A percentile compares a stretch with the other conserved stretches of the same genome.
Evolutionary conservation across 768 basidiomycete species (phyloP).

Genomic region (Mycena leptocephala): DNA sequence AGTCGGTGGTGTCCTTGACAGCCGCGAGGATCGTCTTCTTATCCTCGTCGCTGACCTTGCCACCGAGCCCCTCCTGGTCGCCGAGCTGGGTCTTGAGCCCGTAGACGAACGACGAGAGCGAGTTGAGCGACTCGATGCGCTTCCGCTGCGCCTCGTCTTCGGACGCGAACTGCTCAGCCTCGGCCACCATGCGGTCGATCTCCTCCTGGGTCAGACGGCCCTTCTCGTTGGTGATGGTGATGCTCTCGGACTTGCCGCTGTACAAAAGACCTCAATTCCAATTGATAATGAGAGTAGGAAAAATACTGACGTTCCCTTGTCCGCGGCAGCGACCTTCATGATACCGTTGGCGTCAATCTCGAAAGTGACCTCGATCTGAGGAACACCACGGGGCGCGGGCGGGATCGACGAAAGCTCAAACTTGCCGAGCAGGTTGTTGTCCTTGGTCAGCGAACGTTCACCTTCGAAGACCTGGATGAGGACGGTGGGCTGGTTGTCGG

Average conservation of each 20-base stretch:
- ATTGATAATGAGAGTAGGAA: neutral
- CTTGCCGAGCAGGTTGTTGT: slow-evolving; percentile 98
- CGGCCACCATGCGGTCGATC: slow-evolving; percentile 96
- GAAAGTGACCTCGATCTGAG: slow-evolving; percentile 97
- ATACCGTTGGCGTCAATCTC: slow-evolving; percentile 97
- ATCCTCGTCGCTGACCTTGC: slow-evolving; percentile 87
- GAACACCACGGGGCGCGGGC: slow-evolving; percentile 95
- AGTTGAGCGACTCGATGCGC: slow-evolving; percentile 90
- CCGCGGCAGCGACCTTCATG: slow-evolving; percentile 93
- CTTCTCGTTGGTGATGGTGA: slow-evolving; percentile 97
- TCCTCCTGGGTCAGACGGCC: slow-evolving; percentile 92
- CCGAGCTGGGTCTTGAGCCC: slow-evolving; percentile 90
- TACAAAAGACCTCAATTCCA: slow-evolving; percentile 1
- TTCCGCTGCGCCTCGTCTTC: slow-evolving; percentile 88
- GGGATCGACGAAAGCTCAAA: slow-evolving; percentile 96
- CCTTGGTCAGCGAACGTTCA: slow-evolving; percentile 97
- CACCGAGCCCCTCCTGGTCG: slow-evolving; percentile 93
- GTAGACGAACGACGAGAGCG: slow-evolving; percentile 86
- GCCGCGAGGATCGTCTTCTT: slow-evolving; percentile 87
- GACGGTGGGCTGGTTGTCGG: slow-evolving; percentile 95
- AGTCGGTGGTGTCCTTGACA: slow-evolving; percentile 92
- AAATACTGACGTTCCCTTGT: slow-evolving; percentile 89
- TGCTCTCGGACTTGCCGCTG: slow-evolving; percentile 89
- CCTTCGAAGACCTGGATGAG: slow-evolving; percentile 98
- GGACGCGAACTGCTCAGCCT: slow-evolving; percentile 91